A percentile compares a stretch with the other conserved stretches of the same genome.
phyloP scores from a whole-genome alignment of 768 basidiomycete species.

The Lyophyllum atratum region DNA sequence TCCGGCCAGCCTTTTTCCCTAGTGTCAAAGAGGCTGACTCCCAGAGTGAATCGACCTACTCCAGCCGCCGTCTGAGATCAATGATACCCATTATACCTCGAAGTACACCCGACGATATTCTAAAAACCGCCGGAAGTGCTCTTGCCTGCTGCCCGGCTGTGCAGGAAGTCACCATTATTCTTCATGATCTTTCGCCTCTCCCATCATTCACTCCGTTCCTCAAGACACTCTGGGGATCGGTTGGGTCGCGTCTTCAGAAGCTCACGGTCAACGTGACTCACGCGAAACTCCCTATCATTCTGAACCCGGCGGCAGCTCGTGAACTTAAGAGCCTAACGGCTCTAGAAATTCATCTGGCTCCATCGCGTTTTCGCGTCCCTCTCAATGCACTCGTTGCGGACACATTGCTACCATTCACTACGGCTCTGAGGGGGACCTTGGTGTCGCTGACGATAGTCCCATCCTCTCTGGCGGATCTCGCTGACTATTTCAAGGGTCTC shows the following conservation, averaged over 20 bases:
- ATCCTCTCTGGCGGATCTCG: not conserved
- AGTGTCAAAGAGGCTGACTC: constrained; percentile 16
- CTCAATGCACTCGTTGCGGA: not conserved
- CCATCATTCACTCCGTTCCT: constrained; percentile 12
- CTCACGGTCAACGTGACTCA: not conserved
- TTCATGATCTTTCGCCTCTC: constrained; percentile 25
- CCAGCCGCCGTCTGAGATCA: too few species aligned
- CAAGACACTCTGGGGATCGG: not conserved
- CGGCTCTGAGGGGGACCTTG: not conserved
- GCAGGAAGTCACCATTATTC: constrained; percentile 23
- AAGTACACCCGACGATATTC: too few species aligned
- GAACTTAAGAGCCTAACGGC: not conserved
- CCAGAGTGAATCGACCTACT: too few species aligned
- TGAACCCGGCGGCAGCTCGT: not conserved
- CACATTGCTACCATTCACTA: not conserved
- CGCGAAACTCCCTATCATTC: not conserved
- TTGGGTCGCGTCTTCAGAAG: not conserved
- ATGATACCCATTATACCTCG: too few species aligned
- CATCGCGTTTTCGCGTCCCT: not conserved
- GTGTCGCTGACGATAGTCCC: not conserved
- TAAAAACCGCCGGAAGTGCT: not conserved
- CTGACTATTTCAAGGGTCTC: not conserved
- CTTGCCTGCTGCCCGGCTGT: constrained; percentile 18
- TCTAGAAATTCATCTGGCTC: not conserved
- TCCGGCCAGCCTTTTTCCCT: constrained; percentile 29